These are phyloP conservation scores for Nicotiana attenuata DNA, from an alignment of 257 asterid genomes.

Conservation along the genomic window DNA sequence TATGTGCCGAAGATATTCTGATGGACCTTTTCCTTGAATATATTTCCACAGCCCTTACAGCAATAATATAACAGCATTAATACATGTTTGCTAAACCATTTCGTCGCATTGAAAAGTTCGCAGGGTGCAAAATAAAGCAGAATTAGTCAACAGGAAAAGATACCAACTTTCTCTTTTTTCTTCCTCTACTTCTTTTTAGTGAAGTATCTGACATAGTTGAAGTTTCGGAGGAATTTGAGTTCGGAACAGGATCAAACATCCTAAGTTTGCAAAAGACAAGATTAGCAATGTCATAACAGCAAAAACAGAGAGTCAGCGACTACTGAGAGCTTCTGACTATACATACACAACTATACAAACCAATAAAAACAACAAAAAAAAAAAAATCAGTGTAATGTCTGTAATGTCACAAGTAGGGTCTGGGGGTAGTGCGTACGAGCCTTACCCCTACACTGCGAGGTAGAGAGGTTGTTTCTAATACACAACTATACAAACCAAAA, in stretches of 20 bases:
- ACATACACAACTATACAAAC: not conserved
- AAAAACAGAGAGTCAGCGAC: not conserved
- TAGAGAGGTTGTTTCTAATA: not conserved
- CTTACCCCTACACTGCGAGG: too few relatives aligned
- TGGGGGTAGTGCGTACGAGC: too few relatives aligned
- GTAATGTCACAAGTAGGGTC: too few relatives aligned
- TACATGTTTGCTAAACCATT: not conserved
- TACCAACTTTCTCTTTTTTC: slow-evolving; percentile 76
- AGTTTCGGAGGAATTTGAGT: slow-evolving; percentile 36
- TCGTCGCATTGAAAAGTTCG: not conserved
- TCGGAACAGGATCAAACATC: slow-evolving; percentile 47
- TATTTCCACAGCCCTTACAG: slow-evolving; percentile 58
- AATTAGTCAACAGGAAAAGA: slow-evolving; percentile 19
- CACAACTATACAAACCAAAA: not conserved
- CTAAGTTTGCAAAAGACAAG: slow-evolving; percentile 28
- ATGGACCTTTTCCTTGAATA: slow-evolving; percentile 27
- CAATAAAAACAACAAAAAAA: not conserved
- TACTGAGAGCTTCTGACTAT: not conserved
- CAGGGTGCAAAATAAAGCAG: not conserved
- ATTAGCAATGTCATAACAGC: not conserved
- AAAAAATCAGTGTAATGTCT: too few relatives aligned
- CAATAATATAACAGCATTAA: slow-evolving; percentile 6
- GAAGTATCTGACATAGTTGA: slow-evolving; percentile 36
- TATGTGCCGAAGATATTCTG: slow-evolving; percentile 17
- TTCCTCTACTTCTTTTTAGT: slow-evolving; percentile 47